Evolutionary conservation across 2,329 filamentous ascomycete genomes (phyloP).

Genomic region (Elsinoe batatas): DNA sequence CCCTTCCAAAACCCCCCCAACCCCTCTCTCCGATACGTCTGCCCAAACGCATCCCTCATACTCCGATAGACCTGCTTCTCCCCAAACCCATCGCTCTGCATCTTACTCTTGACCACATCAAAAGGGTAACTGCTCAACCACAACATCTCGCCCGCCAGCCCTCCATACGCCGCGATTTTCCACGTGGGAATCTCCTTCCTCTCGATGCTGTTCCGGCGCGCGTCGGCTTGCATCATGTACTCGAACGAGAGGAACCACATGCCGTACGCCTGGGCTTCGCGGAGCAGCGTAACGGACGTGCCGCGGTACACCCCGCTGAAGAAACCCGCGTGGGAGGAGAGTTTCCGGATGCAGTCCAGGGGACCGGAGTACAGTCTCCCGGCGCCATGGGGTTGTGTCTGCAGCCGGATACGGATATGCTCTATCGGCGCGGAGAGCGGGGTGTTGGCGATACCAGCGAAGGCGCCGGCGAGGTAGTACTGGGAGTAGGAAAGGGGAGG

Average conservation of each 20-base stretch:
- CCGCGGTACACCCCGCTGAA: constrained; percentile 75
- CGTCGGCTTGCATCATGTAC: constrained; percentile 89
- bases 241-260: constrained; percentile 93
- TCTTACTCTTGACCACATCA: constrained; percentile 98
- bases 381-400: constrained; percentile 88
- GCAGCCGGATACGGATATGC: constrained; percentile 89
- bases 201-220: constrained; percentile 61
- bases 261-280: constrained; percentile 91
- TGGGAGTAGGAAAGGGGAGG: constrained; percentile 63
- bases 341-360: constrained; percentile 79
- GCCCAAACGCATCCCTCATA: constrained; percentile 82
- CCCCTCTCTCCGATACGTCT: constrained; percentile 72
- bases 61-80: constrained; percentile 58
- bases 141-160: constrained; percentile 82
- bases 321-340: constrained; percentile 59
- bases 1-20: constrained; percentile 87
- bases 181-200: constrained; percentile 69
- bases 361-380: constrained; percentile 72
- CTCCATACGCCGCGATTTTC: constrained; percentile 88
- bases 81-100: constrained; percentile 95
- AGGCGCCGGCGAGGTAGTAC: constrained; percentile 84
- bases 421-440: constrained; percentile 86
- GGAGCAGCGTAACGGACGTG: constrained; percentile 69
- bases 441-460: constrained; percentile 85
- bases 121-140: constrained; percentile 93